These are phyloP conservation scores for Termitomyces sp. DNA, from an alignment of 768 basidiomycete species.

Conservation along the genomic window DNA sequence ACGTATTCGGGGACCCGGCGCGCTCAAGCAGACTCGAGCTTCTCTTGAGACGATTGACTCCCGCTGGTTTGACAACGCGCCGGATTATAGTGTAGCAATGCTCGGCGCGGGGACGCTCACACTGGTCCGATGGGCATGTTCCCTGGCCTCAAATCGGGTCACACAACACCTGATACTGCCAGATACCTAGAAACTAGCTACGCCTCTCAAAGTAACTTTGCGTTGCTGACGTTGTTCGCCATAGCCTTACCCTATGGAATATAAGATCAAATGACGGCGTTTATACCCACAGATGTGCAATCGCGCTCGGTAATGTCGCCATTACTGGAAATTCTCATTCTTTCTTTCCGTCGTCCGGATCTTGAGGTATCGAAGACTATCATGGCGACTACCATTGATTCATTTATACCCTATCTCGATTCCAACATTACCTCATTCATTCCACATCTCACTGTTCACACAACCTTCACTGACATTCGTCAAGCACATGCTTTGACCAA, in stretches of 20 bases:
- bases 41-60: conserved; percentile 5
- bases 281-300: conserved; percentile 6
- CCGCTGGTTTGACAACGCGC: conserved; percentile 28
- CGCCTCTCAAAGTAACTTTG: conserved; percentile 6
- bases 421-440: conserved; percentile 30
- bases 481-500: conserved; percentile 17
- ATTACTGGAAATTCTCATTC: conserved; percentile 35
- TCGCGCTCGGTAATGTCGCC: conserved; percentile 20
- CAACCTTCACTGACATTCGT: conserved; percentile 26
- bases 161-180: conserved; percentile 7
- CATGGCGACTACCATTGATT: conserved; percentile 31
- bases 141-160: conserved; percentile 3
- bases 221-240: conserved; percentile 16
- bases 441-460: conserved; percentile 19
- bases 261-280: background rate
- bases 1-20: conserved; percentile 10
- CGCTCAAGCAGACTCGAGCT: conserved; percentile 7
- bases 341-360: conserved; percentile 35
- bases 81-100: conserved; percentile 32
- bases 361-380: conserved; percentile 21
- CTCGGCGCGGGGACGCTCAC: conserved; percentile 19
- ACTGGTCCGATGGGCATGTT: conserved; percentile 11
- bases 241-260: conserved; percentile 12
- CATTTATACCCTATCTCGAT: conserved; percentile 30
- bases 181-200: conserved; percentile 6